phyloP scores from a whole-genome alignment of 2,329 filamentous ascomycete species.

The Epichloe coenophiala region DNA sequence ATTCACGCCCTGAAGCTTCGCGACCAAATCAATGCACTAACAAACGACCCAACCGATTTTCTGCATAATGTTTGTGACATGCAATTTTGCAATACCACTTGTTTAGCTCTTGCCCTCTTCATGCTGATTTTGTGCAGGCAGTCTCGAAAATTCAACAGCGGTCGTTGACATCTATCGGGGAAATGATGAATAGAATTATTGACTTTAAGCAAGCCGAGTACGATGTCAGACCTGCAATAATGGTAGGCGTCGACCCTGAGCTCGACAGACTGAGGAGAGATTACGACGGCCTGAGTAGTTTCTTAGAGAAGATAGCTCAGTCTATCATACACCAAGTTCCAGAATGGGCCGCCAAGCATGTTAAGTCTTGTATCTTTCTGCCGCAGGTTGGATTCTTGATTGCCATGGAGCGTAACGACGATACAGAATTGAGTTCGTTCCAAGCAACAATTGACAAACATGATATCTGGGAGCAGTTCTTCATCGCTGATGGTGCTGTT shows the following conservation, averaged over 20 bases:
- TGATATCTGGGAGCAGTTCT: slow-evolving; percentile 65
- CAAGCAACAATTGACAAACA: slow-evolving; percentile 42
- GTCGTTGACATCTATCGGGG: slow-evolving; percentile 51
- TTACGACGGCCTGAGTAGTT: slow-evolving; percentile 63
- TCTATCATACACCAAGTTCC: slow-evolving; percentile 53
- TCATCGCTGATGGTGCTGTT: slow-evolving; percentile 53
- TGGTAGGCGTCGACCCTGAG: slow-evolving; percentile 53
- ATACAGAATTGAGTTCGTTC: slow-evolving; percentile 46
- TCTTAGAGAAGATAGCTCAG: slow-evolving; percentile 55
- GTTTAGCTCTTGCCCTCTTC: not conserved
- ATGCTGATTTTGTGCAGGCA: not conserved
- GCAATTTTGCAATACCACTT: not conserved
- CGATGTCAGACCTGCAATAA: slow-evolving; percentile 59
- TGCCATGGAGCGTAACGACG: slow-evolving; percentile 42
- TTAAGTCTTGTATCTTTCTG: slow-evolving; percentile 73
- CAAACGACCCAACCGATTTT: not conserved
- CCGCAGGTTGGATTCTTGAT: slow-evolving; percentile 87
- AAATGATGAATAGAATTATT: slow-evolving; percentile 57
- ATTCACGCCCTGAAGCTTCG: slow-evolving; percentile 57
- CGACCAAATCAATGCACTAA: slow-evolving; percentile 34
- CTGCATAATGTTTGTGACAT: not conserved
- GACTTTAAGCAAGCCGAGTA: slow-evolving; percentile 68
- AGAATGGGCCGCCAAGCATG: slow-evolving; percentile 35
- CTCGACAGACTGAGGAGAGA: slow-evolving; percentile 66
- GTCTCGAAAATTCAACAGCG: slow-evolving; percentile 43